These are phyloP conservation scores for Blumeria graminis DNA, from an alignment of 2,329 filamentous ascomycete species.

Conservation along the genomic window DNA sequence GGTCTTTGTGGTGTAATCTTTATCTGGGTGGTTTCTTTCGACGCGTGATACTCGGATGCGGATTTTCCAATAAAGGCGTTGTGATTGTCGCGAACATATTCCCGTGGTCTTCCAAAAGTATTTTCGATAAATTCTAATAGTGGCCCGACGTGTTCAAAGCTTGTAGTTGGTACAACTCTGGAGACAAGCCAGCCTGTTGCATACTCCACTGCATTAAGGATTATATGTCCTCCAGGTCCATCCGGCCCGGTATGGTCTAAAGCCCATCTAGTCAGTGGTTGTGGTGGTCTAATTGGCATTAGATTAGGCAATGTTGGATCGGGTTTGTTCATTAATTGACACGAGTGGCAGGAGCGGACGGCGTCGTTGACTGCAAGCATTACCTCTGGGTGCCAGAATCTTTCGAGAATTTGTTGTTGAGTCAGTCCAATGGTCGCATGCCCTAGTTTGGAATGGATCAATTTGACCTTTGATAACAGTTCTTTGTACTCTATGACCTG, in stretches of 20 bases:
- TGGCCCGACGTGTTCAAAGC: neutral
- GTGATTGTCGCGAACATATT: neutral
- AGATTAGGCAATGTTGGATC: neutral
- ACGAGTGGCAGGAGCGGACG: neutral
- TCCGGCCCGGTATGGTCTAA: neutral
- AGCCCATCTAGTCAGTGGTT: neutral
- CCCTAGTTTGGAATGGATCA: neutral
- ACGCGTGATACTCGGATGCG: neutral
- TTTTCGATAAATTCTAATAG: neutral
- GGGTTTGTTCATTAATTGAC: neutral
- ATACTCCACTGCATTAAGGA: neutral
- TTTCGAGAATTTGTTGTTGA: neutral
- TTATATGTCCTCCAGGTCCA: neutral
- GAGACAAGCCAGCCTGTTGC: neutral
- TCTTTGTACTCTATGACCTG: neutral
- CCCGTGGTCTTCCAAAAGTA: neutral
- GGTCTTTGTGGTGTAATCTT: neutral
- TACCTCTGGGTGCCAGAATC: neutral
- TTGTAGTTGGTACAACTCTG: neutral
- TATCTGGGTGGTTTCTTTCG: neutral
- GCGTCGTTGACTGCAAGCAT: neutral
- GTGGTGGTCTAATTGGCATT: neutral
- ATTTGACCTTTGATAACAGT: neutral
- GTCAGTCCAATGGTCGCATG: neutral
- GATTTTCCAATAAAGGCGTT: neutral